These are phyloP conservation scores for Pythium guiyangense DNA, from an alignment of 352 stramenopile genomes.

Conservation along the genomic window DNA sequence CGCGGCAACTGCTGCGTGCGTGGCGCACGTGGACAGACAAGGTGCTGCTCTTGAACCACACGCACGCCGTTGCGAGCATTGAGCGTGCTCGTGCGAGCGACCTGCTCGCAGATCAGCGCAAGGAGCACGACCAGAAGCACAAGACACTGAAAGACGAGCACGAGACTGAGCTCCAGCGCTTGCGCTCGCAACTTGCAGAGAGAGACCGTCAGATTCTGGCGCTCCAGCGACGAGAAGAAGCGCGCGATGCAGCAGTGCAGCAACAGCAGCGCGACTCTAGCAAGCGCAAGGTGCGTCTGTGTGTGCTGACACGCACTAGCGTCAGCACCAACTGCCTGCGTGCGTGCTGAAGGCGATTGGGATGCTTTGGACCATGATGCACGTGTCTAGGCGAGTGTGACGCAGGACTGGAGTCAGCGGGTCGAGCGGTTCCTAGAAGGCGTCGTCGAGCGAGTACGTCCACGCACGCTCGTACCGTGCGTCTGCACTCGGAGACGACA, in stretches of 20 bases:
- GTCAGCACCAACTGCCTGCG: too few species aligned
- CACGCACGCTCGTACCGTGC: neutral
- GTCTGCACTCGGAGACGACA: neutral
- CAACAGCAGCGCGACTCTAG: constrained; percentile 5
- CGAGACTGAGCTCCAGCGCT: constrained; percentile 16
- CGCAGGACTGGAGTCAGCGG: constrained; percentile 20
- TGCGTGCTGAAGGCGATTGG: too few species aligned
- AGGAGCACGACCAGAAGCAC: constrained; percentile 6
- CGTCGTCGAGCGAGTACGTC: constrained; percentile 16
- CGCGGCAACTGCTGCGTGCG: neutral
- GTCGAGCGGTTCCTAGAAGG: constrained; percentile 33
- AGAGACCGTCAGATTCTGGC: constrained; percentile 19
- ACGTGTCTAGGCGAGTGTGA: constrained; percentile 8
- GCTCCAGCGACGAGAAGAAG: neutral
- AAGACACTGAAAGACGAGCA: constrained; percentile 7
- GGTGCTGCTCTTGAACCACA: neutral
- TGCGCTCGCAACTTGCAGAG: constrained; percentile 16
- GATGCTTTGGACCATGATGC: neutral
- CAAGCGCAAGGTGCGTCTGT: constrained; percentile 20
- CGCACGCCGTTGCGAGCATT: neutral
- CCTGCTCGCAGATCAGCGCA: neutral
- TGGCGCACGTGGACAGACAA: constrained; percentile 11
- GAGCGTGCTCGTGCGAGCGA: neutral
- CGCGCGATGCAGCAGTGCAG: constrained; percentile 7
- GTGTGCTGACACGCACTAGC: too few species aligned